phyloP scores from a whole-genome alignment of 371 early-diverging fungal species.

The Mortierella sp. region DNA sequence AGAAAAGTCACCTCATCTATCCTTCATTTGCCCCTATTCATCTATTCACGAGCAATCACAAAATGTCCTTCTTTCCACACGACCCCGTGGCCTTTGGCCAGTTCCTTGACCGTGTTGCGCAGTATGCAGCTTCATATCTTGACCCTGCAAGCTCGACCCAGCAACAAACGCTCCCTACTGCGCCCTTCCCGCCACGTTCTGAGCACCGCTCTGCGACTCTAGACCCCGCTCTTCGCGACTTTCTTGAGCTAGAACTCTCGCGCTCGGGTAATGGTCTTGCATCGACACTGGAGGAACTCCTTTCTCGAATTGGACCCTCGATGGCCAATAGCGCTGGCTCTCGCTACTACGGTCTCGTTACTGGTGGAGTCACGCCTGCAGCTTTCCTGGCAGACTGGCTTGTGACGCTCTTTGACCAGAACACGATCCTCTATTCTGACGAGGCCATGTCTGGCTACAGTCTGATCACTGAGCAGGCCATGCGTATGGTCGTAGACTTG shows the following conservation, averaged over 20 bases:
- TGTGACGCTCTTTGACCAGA: conserved; percentile 36
- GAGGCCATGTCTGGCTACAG: conserved; percentile 33
- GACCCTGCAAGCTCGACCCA: neutral
- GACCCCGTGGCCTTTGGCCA: neutral
- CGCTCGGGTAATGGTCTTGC: conserved; percentile 19
- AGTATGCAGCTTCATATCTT: conserved; percentile 12
- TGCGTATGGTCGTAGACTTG: conserved; percentile 43
- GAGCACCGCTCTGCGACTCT: neutral
- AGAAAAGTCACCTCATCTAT: too few species aligned
- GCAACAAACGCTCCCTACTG: conserved; percentile 19
- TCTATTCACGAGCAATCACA: too few species aligned
- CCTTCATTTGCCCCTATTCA: too few species aligned
- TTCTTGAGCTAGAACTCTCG: conserved; percentile 5
- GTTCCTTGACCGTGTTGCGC: conserved; percentile 13
- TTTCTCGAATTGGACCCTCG: conserved; percentile 23
- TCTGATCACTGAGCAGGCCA: conserved; percentile 38
- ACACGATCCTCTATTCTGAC: conserved; percentile 24
- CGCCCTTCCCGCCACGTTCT: conserved; percentile 15
- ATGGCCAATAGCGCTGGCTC: conserved; percentile 37
- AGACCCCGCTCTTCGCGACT: conserved; percentile 11
- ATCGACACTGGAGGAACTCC: conserved; percentile 17
- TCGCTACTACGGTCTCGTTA: conserved; percentile 40
- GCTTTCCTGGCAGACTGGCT: conserved; percentile 45
- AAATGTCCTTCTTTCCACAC: neutral
- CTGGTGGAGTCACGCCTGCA: conserved; percentile 42